Evolutionary conservation across 2,329 filamentous ascomycete genomes (phyloP).

Genomic region (Trichoderma koningii): DNA sequence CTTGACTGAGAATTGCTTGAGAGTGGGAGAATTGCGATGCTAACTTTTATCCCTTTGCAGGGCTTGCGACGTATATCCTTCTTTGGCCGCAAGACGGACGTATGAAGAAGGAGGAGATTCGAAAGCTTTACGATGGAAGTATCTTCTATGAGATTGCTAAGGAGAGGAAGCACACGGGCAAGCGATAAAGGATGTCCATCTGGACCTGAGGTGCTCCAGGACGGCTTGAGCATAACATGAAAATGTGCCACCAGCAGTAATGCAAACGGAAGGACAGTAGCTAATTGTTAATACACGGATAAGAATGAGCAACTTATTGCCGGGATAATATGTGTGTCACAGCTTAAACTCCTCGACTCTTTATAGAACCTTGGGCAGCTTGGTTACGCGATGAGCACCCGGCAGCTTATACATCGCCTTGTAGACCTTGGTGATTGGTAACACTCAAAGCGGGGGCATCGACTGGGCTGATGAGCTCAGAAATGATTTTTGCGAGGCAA

Average conservation of each 20-base stretch:
- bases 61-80: slow-evolving; percentile 49
- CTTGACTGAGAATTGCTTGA: too few relatives aligned
- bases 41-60: slow-evolving; percentile 8
- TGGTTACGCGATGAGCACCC: slow-evolving; percentile 37
- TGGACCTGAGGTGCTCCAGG: not conserved
- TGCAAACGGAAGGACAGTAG: too few relatives aligned
- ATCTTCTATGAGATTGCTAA: slow-evolving; percentile 29
- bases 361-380: slow-evolving; percentile 34
- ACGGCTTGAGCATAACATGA: not conserved
- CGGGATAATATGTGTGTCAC: too few relatives aligned
- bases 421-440: slow-evolving; percentile 3
- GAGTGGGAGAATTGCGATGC: not conserved
- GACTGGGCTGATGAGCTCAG: not conserved
- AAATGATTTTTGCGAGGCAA: too few relatives aligned
- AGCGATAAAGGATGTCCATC: not conserved
- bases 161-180: slow-evolving; percentile 8
- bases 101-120: slow-evolving; percentile 57
- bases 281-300: too few relatives aligned
- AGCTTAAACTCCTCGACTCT: too few relatives aligned
- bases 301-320: too few relatives aligned
- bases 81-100: slow-evolving; percentile 56
- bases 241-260: not conserved
- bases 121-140: slow-evolving; percentile 33
- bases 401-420: slow-evolving; percentile 27
- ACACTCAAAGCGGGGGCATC: not conserved